These are phyloP conservation scores for Chytridium lagenaria DNA, from an alignment of 371 early-diverging fungal genomes.

Conservation along the genomic window DNA sequence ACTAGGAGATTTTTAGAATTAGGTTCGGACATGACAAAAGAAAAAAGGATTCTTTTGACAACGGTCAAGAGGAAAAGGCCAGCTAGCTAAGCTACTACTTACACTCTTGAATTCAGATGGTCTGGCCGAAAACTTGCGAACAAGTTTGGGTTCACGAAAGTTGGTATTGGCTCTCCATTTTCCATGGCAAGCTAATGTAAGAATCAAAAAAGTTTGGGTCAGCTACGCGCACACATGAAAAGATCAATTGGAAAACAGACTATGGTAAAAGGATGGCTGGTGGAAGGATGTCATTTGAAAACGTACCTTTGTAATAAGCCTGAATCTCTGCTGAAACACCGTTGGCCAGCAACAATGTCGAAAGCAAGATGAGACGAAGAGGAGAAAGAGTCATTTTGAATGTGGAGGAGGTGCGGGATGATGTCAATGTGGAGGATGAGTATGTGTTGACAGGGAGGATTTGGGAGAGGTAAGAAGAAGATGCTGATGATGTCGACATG, in stretches of 20 bases:
- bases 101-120: neutral
- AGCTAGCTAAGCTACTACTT: neutral
- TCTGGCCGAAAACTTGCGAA: neutral
- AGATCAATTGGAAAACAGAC: neutral
- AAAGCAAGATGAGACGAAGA: neutral
- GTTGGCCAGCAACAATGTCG: neutral
- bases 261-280: neutral
- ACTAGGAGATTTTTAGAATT: neutral
- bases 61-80: neutral
- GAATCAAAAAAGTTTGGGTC: too few relatives aligned
- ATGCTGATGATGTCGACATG: neutral
- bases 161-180: neutral
- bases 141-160: neutral
- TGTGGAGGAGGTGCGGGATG: neutral
- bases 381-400: neutral
- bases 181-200: neutral
- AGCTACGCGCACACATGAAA: neutral
- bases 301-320: conserved; percentile 3
- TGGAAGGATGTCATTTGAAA: neutral
- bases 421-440: neutral
- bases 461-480: neutral
- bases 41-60: neutral
- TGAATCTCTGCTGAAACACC: neutral
- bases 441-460: neutral
- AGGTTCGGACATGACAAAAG: neutral